phyloP scores from a whole-genome alignment of 345 rosid genomes.

The Aquilaria malaccensis region DNA sequence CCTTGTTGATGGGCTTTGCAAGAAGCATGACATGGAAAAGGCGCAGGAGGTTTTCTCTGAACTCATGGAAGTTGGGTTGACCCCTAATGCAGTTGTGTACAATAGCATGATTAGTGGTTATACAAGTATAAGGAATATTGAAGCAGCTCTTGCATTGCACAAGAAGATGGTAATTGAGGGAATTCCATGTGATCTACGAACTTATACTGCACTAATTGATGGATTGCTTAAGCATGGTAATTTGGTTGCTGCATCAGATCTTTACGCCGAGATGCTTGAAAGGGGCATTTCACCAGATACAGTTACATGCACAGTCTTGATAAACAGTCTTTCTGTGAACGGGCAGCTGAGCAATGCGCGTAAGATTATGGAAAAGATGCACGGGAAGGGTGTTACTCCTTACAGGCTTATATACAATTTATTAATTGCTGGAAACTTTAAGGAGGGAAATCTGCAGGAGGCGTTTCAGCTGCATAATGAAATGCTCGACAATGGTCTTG shows the following conservation, averaged over 20 bases:
- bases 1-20: conserved; percentile 61
- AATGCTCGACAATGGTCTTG: conserved; percentile 81
- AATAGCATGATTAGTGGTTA: conserved; percentile 63
- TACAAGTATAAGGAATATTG: conserved; percentile 53
- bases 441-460: conserved; percentile 60
- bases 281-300: conserved; percentile 54
- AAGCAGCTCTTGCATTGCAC: conserved; percentile 49
- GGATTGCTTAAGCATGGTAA: conserved; percentile 59
- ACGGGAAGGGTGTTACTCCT: conserved; percentile 41
- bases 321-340: conserved; percentile 50
- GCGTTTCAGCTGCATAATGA: conserved; percentile 70
- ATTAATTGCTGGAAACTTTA: conserved; percentile 60
- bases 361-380: conserved; percentile 60
- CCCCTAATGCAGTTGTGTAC: conserved; percentile 48
- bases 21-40: conserved; percentile 42
- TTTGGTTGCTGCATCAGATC: conserved; percentile 44
- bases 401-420: conserved; percentile 50
- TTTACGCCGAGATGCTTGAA: conserved; percentile 61
- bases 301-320: conserved; percentile 35
- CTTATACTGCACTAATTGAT: conserved; percentile 67
- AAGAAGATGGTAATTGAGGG: conserved; percentile 58
- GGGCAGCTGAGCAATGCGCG: conserved; percentile 54
- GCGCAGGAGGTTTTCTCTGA: conserved; percentile 46
- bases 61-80: conserved; percentile 52
- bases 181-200: conserved; percentile 39